These are phyloP conservation scores for Cytospora piceicola DNA, from an alignment of 2,329 filamentous ascomycete species.

Conservation along the genomic window DNA sequence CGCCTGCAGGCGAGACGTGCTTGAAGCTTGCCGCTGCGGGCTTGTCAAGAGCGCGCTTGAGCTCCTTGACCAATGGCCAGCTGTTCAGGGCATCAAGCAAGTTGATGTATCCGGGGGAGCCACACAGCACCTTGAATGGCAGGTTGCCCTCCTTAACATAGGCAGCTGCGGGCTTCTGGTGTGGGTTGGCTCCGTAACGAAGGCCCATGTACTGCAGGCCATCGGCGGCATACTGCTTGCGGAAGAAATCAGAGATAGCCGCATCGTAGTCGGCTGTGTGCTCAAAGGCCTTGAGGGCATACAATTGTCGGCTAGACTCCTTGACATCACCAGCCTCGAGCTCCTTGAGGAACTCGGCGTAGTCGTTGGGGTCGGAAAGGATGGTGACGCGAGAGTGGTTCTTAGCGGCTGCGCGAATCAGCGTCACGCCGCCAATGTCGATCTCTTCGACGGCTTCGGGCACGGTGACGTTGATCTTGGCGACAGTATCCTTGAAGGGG, in stretches of 20 bases:
- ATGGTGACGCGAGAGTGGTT: constrained; percentile 96
- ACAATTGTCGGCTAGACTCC: constrained; percentile 81
- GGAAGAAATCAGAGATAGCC: constrained; percentile 95
- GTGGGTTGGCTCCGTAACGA: constrained; percentile 94
- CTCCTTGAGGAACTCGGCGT: constrained; percentile 90
- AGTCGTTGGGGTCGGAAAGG: constrained; percentile 91
- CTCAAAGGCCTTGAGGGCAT: constrained; percentile 97
- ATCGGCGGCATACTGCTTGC: constrained; percentile 89
- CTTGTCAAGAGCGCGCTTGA: constrained; percentile 83
- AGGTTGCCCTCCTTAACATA: constrained; percentile 73
- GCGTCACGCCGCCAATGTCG: constrained; percentile 95
- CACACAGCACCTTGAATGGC: constrained; percentile 93
- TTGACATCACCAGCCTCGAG: constrained; percentile 85
- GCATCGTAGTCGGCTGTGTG: constrained; percentile 97
- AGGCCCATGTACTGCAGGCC: constrained; percentile 83
- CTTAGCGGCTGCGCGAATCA: constrained; percentile 95
- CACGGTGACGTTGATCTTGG: constrained; percentile 96
- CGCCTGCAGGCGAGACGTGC: constrained; percentile 96
- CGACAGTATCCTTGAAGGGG: constrained; percentile 97
- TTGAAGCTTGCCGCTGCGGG: constrained; percentile 98
- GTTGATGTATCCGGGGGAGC: constrained; percentile 95
- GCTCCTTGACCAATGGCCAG: constrained; percentile 95
- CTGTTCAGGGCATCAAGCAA: constrained; percentile 94
- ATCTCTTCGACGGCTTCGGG: constrained; percentile 98
- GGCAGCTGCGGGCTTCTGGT: constrained; percentile 94